Base-by-base conservation (phyloP, 2,329 filamentous ascomycete genomes). In the Tolypocladium cylindrosporum region DNA sequence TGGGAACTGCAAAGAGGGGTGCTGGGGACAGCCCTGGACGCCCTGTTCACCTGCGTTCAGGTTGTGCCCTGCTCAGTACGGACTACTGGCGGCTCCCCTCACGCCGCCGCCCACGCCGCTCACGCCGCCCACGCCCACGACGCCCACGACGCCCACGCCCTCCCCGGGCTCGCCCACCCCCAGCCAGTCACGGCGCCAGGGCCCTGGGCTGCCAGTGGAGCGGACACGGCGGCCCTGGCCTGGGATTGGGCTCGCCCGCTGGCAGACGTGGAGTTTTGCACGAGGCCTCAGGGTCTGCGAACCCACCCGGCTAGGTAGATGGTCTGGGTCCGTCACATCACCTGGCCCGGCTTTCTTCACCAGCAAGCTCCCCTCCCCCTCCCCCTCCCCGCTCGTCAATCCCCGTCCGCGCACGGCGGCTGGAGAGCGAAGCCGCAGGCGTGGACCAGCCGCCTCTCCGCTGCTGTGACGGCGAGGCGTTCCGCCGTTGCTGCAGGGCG, bases 1-100 rank as follows among this genome's bases (percentile, higher is more conserved):
- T 71, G 68, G 68, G 65, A 71, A 70, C 68, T 69, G 66, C 58
- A 58, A 66, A 64, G 66, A 65, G 62, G 62, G 62, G 64, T 62
- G 57, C 55, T 53, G 57, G 56, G 45, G 43, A 7, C 42, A 27
- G 43, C 43, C 43, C 43, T 48, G 24, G 45, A 34, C 14, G 24
- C 45, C 37, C 24, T 31, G 7, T 48, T 48, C 43, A 27, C 43
- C 43, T 27, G 37, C 37, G 39, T 40, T 40, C 39, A 16, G 39
- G 39, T 7, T 19, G 51, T 37, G 51, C 36, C 24, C 13, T 54
- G 34, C n/a, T 21, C n/a, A 24, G 8, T 24, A 21, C 24, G 2
- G 24, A 27, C 24, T 27, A 27, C 39, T 34, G 27, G 34, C 31
- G 57, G 61, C 60, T 59, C 54, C 57, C 56, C 56, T 57, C 55